Percentiles rank a stretch among this genome's conserved stretches.
Evolutionary conservation across 139 green algal genomes (phyloP).

Genomic region (Zygnema circumcarinatum): DNA sequence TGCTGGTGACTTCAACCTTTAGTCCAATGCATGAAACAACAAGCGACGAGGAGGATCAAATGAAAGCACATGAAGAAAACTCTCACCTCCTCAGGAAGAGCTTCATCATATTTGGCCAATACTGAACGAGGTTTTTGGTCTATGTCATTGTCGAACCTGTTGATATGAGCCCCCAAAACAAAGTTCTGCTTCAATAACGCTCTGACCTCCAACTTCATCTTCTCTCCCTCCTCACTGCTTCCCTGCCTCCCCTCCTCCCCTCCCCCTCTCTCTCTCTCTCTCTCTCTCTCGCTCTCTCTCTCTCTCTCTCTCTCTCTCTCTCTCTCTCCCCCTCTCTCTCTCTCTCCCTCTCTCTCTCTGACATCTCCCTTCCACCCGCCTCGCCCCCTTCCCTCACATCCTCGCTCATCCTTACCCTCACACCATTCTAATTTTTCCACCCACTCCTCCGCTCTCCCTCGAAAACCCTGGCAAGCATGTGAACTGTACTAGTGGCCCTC

Average conservation of each 20-base stretch:
- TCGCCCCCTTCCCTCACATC: no score
- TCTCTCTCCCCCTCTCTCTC: conserved; percentile 77
- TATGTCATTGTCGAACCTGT: conserved; percentile 21
- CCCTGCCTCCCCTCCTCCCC: background rate
- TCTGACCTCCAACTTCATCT: background rate
- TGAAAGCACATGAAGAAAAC: background rate
- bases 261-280: background rate
- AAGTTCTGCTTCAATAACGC: no score
- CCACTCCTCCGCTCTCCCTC: no score
- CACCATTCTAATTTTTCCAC: no score
- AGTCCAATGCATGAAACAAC: no score
- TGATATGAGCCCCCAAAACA: no score
- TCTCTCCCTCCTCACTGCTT: background rate
- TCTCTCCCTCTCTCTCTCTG: conserved; percentile 92
- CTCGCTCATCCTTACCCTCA: no score
- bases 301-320: conserved; percentile 15
- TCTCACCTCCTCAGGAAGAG: conserved; percentile 27
- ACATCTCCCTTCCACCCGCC: no score
- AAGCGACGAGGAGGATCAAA: no score
- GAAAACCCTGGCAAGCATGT: no score
- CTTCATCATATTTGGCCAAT: background rate
- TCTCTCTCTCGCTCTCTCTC: background rate
- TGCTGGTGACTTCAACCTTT: no score
- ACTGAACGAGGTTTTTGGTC: background rate
- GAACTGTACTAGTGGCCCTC: no score